Base-by-base conservation (phyloP, 2,329 filamentous ascomycete genomes). In the Xylariaceae sp. region DNA sequence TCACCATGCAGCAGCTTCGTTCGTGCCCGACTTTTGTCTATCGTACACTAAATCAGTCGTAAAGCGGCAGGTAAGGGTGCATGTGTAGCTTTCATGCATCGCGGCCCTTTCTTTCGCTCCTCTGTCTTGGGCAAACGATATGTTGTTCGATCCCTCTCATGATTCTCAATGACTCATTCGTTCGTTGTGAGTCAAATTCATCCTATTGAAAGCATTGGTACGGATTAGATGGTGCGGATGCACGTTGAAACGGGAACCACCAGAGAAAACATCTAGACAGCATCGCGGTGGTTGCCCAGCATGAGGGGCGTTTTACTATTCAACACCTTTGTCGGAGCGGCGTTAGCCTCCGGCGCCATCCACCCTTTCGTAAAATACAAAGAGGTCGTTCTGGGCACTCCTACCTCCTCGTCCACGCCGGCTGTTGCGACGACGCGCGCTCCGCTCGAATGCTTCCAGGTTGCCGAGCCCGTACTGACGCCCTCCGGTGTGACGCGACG, bases 361-460 rank as follows among this genome's bases (percentile, higher is more conserved):
- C 69, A 69, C 45, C 67, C 67, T 51, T 66, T 68, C 44, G 67
- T 63, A 15, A 66, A 63, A 52, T 66, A 65, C 55, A 66, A 64
- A 42, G 35, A 62, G 13, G 56, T 67, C 11, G 63, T 53, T 8
- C 23, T 51, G 35, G 62, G 23, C 17, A 52, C 58, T 42, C 51
- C 63, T 48, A 55, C 61, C 11, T 52, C 51, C 9, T 61, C 49
- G 47, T 15, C 62, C 3, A 59, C 55, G n/a, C 55, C 64, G n/a
- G 59, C 53, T 37, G n/a, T 51, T 15, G 10, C 48, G 15, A 59
- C 57, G 3, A 47, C 64, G 35, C 37, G 57, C 9, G 39, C 13
- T 17, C 66, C 61, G 51, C 75, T 88, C 55, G 79, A 88, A 65
- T 87, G 86, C 68, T 86, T 91, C 66, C 82, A 91, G 73, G 83